Conservation (phyloP, 2,329 filamentous ascomycete genomes). For the Coniochaeta ligniaria region DNA sequence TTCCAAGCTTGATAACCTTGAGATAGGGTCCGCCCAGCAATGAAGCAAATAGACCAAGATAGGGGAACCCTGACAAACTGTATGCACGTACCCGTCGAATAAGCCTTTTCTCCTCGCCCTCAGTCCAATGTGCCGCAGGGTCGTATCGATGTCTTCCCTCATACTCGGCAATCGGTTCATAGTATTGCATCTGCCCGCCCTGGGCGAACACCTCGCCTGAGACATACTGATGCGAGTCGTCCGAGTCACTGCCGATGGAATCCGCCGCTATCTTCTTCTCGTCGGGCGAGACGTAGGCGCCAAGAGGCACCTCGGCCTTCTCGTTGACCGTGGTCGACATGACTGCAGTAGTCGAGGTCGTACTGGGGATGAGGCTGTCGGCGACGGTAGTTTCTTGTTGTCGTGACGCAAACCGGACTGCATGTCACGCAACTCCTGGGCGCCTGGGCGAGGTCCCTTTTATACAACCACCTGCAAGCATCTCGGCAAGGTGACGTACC, state of each 20-base stretch:
- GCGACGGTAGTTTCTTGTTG: neutral
- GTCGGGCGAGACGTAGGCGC: neutral
- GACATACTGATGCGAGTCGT: neutral
- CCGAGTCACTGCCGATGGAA: conserved; percentile 1
- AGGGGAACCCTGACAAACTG: neutral
- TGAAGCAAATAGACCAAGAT: neutral
- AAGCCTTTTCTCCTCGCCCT: conserved; percentile 46
- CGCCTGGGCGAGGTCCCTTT: neutral
- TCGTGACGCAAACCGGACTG: neutral
- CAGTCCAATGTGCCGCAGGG: conserved; percentile 47
- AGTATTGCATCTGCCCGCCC: conserved; percentile 15
- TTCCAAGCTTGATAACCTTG: neutral
- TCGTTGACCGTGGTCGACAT: neutral
- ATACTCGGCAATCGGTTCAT: conserved; percentile 46
- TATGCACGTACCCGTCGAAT: conserved; percentile 38
- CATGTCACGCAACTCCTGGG: neutral
- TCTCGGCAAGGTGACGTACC: neutral
- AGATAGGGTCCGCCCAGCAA: conserved; percentile 8
- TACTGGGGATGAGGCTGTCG: neutral
- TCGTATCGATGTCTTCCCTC: conserved; percentile 55
- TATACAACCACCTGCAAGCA: neutral
- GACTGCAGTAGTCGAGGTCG: neutral
- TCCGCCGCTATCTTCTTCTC: neutral
- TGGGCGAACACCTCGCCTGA: conserved; percentile 7
- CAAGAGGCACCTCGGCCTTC: neutral